Evolutionary conservation across 495 filamentous ascomycete genomes (phyloP), one percentile per base, ranked within the genome.

Genomic region (Penicillium malachiteum): DNA sequence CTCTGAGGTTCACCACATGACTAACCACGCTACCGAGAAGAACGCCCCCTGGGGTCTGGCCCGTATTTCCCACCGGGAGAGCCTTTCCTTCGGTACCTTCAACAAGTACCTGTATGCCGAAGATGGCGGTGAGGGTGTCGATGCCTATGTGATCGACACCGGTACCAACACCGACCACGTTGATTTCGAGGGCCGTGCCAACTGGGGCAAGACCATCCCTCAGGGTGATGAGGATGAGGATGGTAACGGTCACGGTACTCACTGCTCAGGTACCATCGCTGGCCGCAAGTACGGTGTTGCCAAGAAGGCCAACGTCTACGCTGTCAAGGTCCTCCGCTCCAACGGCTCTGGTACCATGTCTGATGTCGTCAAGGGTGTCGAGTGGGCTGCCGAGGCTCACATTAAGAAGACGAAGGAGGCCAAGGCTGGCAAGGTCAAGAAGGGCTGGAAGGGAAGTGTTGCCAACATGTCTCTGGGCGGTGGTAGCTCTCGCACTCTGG

Each of bases 391-490:
- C 60, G 80, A 88, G 65, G 69, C 78, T 51, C 95, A 99, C 73
- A 64, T 81, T 41, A 82, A 90, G 74, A 84, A 87, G 64, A 80
- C 86, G 60, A 81, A 87, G 72, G 78, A 77, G 45, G 90, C 88
- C 63, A 92, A 94, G 84, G 79, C 76, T 30, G 88, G 89, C 64
- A 88, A 91, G 78, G 76, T 72, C 66, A 96, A 96, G 83, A 95
- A 95, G 83, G 86, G 87, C 64, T 97, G 96, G 86, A 97, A 97
- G 84, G 95, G 95, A 63, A 96, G 91, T 54, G 89, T 93, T 68
- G 95, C 95, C 76, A 99, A 99, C 84, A 99, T 99, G 95, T 91
- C 87, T 65, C 86, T 99, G 34, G 95, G 95, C 66, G 95, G 95
- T 69, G 94, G 95, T 73, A 97, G 96, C 80, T 96, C 92, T 48